Percentiles rank a stretch among this genome's conserved stretches.
Evolutionary conservation across 2,329 filamentous ascomycete genomes (phyloP).

Genomic region (Canariomyces notabilis): DNA sequence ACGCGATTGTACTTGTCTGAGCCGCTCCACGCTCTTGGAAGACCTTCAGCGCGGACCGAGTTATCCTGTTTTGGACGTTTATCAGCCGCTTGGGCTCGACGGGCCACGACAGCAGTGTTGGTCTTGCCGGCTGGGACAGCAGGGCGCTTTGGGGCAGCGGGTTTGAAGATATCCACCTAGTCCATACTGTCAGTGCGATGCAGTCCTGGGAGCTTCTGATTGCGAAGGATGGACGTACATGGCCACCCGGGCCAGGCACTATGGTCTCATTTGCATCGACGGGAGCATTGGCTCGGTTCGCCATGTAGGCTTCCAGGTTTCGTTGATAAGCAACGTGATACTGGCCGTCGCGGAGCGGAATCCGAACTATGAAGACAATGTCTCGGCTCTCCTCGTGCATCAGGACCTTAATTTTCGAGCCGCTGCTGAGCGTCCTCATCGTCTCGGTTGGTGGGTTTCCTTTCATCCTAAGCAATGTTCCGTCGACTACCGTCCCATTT

Average conservation of each 20-base stretch:
- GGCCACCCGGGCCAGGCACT: constrained; percentile 43
- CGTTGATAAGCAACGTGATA: constrained; percentile 60
- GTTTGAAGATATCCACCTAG: constrained; percentile 25
- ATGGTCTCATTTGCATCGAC: constrained; percentile 41
- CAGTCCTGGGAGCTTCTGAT: background rate
- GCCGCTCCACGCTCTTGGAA: constrained; percentile 70
- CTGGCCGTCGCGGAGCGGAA: constrained; percentile 67
- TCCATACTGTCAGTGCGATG: constrained; percentile 6
- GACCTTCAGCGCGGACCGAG: constrained; percentile 30
- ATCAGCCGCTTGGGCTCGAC: constrained; percentile 4
- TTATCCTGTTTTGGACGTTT: constrained; percentile 25
- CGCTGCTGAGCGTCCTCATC: constrained; percentile 63
- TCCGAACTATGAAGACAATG: constrained; percentile 77
- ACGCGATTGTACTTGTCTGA: constrained; percentile 80
- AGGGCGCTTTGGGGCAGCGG: constrained; percentile 5
- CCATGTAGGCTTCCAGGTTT: constrained; percentile 66
- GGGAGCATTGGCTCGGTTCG: constrained; percentile 30
- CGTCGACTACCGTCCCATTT: constrained; percentile 90
- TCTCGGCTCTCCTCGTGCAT: constrained; percentile 50
- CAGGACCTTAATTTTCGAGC: constrained; percentile 67
- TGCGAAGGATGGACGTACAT: constrained; percentile 31
- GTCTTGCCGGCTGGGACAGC: background rate
- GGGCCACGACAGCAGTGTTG: constrained; percentile 8
- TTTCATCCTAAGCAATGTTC: constrained; percentile 52
- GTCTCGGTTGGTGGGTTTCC: constrained; percentile 33